phyloP scores from a whole-genome alignment of 441 rosid species.

The Pelargonium fulgidum region DNA sequence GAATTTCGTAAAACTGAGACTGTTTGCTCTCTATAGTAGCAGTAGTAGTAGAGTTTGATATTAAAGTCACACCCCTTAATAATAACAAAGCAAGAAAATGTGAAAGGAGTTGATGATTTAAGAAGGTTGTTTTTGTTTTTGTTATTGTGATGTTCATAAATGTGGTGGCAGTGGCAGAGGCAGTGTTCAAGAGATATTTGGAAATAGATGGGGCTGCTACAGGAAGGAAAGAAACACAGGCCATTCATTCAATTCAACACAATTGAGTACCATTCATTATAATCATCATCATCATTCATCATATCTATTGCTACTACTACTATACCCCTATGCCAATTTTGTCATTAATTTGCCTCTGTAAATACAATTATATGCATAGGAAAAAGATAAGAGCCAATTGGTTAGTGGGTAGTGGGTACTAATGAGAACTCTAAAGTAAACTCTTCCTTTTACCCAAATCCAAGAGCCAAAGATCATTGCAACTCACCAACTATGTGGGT shows the following conservation, averaged over 20 bases:
- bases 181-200: not conserved
- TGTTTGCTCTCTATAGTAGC: too few species aligned
- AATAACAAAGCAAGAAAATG: not conserved
- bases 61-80: not conserved
- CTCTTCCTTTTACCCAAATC: not conserved
- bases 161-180: slow-evolving; percentile 5
- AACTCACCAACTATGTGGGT: too few species aligned
- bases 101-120: not conserved
- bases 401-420: not conserved
- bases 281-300: not conserved
- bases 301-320: not conserved
- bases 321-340: not conserved
- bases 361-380: not conserved
- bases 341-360: not conserved
- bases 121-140: too few species aligned
- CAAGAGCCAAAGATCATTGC: not conserved
- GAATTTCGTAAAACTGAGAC: too few species aligned
- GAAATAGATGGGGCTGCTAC: too few species aligned
- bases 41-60: too few species aligned
- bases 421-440: not conserved
- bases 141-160: not conserved
- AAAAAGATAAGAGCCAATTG: not conserved
- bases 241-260: slow-evolving; percentile 6
- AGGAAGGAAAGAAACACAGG: not conserved
- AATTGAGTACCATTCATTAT: not conserved